Base-by-base conservation (phyloP, 1,284 basidiomycete genomes). In the Cutaneotrichosporon daszewskae region DNA sequence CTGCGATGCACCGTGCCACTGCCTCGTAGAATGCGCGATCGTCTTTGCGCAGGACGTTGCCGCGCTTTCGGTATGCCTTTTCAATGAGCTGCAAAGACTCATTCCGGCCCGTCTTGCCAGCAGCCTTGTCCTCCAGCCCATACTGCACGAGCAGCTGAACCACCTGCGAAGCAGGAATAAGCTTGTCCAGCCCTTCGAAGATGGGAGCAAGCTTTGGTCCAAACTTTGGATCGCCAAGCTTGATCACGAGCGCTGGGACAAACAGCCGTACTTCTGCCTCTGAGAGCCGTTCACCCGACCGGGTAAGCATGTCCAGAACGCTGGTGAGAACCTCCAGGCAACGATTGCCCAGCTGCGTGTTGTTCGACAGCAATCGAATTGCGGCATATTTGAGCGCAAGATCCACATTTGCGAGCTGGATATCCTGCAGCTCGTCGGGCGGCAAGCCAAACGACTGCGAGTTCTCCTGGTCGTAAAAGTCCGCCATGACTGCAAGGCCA, bases 341-440 rank as follows among this genome's bases (percentile, higher is more conserved):
- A 66, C 87, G 88, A 37, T 87, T 81, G 10, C 85, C 79, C 19
- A 97, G 75, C 62, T 90, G 95, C 6, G 94, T 90, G 66, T 95
- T 94, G 45, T 92, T 87, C 67, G 95, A 88, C 54, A 94, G 83
- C 31, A 86, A 78, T 53, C 90, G 86, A 54, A 98, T 79, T 1
- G 91, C 92, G 16, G 85, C 79, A 59, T 98, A 99, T 76, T 97
- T 97, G 64, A 98, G 75, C 3, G 88, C 80, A 26, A 98, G 75
- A 66, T 99, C 95, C 35, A 88, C 81, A 66, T 94, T 97, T 24
- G 89, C 87, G 22, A 94, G 62, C 45, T 88, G 83, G n/a, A 87
- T 74, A 23, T 78, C 78, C 58, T 79, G 77, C 11, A 83, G 68
- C 42, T 82, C 79, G 12, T 79, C 78, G 8, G 73, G 65, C 7